A percentile compares a stretch with the other conserved stretches of the same genome.
Conservation (phyloP, 2,329 filamentous ascomycete species). For the Neonectria sp. region DNA sequence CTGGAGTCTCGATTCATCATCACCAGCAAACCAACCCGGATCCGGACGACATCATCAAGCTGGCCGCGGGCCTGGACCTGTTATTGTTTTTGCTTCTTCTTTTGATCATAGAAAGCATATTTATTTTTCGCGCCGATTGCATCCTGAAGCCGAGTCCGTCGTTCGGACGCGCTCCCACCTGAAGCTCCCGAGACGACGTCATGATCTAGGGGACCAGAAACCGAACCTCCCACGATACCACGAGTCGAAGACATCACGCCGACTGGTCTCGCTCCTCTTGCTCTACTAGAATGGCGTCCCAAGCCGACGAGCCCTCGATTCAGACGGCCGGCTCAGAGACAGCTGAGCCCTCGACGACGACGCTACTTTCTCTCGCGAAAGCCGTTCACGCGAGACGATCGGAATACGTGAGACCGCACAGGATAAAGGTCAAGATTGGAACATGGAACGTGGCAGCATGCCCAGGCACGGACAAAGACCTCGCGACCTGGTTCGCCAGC, state of each 20-base stretch:
- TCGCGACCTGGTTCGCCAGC: conserved; percentile 89
- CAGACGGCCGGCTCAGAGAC: conserved; percentile 58
- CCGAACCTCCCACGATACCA: conserved; percentile 40
- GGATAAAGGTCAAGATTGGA: conserved; percentile 89
- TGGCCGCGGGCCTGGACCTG: background rate
- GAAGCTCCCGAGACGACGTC: conserved; percentile 39
- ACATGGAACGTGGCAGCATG: conserved; percentile 95
- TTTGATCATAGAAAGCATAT: conserved; percentile 15
- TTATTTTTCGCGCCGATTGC: conserved; percentile 31
- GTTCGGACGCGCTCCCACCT: conserved; percentile 20
- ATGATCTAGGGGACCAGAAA: conserved; percentile 55
- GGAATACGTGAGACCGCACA: conserved; percentile 84
- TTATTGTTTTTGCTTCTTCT: background rate
- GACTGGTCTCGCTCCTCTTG: conserved; percentile 33
- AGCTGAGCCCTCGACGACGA: conserved; percentile 60
- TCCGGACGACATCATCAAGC: conserved; percentile 19
- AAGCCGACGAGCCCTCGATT: conserved; percentile 49
- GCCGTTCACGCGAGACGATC: conserved; percentile 80
- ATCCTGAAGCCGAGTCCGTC: conserved; percentile 10
- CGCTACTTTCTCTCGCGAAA: conserved; percentile 72
- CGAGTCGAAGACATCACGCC: conserved; percentile 43
- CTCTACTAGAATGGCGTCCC: conserved; percentile 45
- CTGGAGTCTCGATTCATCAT: conserved; percentile 39
- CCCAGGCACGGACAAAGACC: conserved; percentile 87
- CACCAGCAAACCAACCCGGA: conserved; percentile 28